Base-by-base conservation (phyloP, 1,139 yeast species). In the Nakaseomyces uthaithaninus region DNA sequence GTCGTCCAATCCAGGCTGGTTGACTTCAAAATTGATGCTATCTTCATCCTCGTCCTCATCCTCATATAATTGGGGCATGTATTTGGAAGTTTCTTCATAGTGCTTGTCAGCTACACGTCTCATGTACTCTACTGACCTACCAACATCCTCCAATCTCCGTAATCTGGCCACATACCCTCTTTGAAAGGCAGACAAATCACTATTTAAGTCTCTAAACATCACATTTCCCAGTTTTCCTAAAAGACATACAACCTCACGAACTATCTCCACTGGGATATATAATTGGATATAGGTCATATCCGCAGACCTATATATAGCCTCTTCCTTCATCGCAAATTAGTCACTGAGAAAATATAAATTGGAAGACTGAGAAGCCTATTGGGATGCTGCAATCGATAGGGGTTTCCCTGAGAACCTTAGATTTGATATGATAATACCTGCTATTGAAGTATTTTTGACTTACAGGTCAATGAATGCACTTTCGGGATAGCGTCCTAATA, bases 271-370 rank as follows among this genome's bases (percentile, higher is more conserved):
- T 2, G 89, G 87, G 40, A 81, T 77, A 55, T 80, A 81, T 52
- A 82, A 63, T 57, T 81, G 85, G 34, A 80, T 75, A 60, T 80
- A 72, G 17, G 85, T 75, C 91, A 81, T 81, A 53, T 77, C 83
- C 74, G 91, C 91, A 39, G 91, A 81, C 54, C 58, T 52, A 44
- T 40, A 53, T 7, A 55, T 53, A 17, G 59, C 54, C 42, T 54
- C 60, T 38, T 54, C 54, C 25, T 41, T 36, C 7, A 36, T 42
- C 52, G 48, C 48, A n/a, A n/a, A n/a, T n/a, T n/a, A n/a, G n/a
- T n/a, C n/a, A n/a, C n/a, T n/a, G n/a, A n/a, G n/a, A n/a, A n/a
- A n/a, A n/a, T n/a, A n/a, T n/a, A n/a, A n/a, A n/a, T n/a, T n/a
- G n/a, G n/a, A n/a, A n/a, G n/a, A n/a, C n/a, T n/a, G n/a, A n/a